Evolutionary conservation across 1,139 yeast genomes (phyloP), one percentile per base, ranked within the genome.

Genomic region (Scheffersomyces insectosa): DNA sequence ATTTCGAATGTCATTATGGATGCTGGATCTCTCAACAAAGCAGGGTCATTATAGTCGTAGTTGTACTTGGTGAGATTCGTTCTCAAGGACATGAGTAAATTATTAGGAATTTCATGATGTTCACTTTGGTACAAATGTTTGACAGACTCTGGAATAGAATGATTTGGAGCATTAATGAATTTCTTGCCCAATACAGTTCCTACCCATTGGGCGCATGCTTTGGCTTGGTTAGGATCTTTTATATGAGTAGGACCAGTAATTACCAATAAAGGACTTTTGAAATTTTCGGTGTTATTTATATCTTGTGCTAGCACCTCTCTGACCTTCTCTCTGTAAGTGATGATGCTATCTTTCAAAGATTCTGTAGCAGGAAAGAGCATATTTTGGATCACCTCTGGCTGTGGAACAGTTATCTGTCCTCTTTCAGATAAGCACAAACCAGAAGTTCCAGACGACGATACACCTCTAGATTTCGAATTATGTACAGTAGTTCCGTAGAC

Each of bases 311-410:
- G 43, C 3, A 61, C 42, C 4, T 41, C 36, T 11, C 50, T 39
- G 3, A 63, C 38, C 3, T 37, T 44, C 6, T 50, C 39, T 43
- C 70, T 50, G 38, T 60, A 52, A 2, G 38, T 37, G 13, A 67
- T 50, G n/a, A 73, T 65, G 38, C 65, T 65, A 3, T 48, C 35
- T 31, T 65, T 56, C 27, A 70, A 50, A 0, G 37, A 44, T 11
- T 58, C 60, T 13, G 65, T 51, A 3, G 60, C 56, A 1, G 80
- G 79, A 40, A 63, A 68, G 36, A 75, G 50, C 37, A 66, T 64
- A 41, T 66, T 68, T 47, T 73, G 79, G 9, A 74, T 60, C 12
- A 75, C 70, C 46, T 74, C 79, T 1, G 80, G 80, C 50, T 71
- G 77, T 2, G 76, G 66, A 20, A 72, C 59, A 3, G 72, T 65